phyloP scores from a whole-genome alignment of 257 asterid genomes.

The Petunia secreta region DNA sequence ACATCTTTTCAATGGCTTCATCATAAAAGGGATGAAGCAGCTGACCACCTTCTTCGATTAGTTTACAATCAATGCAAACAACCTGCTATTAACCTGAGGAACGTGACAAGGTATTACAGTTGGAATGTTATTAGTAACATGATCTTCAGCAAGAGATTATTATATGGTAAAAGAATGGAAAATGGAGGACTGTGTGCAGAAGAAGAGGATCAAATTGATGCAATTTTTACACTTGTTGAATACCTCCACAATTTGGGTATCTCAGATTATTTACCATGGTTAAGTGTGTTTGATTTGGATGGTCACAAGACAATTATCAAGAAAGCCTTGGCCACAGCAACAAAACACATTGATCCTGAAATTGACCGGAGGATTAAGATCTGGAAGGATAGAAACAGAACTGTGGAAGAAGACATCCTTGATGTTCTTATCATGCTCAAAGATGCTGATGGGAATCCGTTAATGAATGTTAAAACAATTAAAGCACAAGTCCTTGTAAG shows the following conservation, averaged over 20 bases:
- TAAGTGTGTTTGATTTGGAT: conserved; percentile 21
- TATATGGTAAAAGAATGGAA: background rate
- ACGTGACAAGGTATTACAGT: conserved; percentile 12
- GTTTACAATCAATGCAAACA: conserved; percentile 1
- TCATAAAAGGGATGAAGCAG: conserved; percentile 20
- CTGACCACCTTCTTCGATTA: conserved; percentile 23
- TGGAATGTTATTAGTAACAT: conserved; percentile 24
- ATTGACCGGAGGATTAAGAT: conserved; percentile 24
- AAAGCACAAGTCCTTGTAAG: conserved; percentile 24
- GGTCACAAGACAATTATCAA: conserved; percentile 7
- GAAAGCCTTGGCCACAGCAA: background rate
- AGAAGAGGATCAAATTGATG: conserved; percentile 20
- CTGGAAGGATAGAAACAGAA: conserved; percentile 2
- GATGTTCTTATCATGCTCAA: conserved; percentile 24
- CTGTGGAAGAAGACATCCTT: conserved; percentile 13
- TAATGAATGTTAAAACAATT: conserved; percentile 5
- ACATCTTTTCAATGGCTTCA: conserved; percentile 15
- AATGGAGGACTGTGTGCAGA: no score
- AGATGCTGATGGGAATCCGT: background rate
- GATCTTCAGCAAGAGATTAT: background rate
- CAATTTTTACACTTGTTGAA: conserved; percentile 16
- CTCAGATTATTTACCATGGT: background rate
- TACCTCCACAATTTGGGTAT: background rate
- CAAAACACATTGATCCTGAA: background rate
- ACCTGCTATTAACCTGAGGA: background rate